Evolutionary conservation across 129 eudicot species (phyloP), one percentile per base, ranked within the genome.

Genomic region (Escallonia herrerae): DNA sequence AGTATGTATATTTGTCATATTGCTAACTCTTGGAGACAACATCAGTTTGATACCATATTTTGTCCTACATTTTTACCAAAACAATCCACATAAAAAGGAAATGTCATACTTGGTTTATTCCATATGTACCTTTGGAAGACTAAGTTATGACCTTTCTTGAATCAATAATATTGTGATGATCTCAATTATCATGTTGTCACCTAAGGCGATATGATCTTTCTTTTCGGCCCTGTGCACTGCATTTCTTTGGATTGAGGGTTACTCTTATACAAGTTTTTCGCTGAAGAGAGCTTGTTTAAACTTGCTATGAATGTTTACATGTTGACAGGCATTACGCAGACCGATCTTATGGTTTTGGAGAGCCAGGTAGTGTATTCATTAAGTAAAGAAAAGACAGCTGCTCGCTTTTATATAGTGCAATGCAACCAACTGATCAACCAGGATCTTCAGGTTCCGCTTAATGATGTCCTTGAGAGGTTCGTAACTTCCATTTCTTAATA

Each of bases 401-500:
- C 90, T 74, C 74, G 73, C 60, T 84, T 87, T 64, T 81, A 76
- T 54, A 77, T 84, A 52, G 69, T 84, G 63, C 87, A 81, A 61
- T 76, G 78, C 72, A 71, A 70, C 22, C 69, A 70, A 65, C 37
- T 80, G 41, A 72, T 64, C 70, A 60, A 47, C 13, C 75, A 73
- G 57, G 79, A 68, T n/a, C 49, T 59, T 54, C 59, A 71, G 64
- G 74, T 84, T 69, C 83, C 86, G 43, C 66, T 87, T 52, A 77
- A 72, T 68, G 87, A 79, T 71, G 82, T 68, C 65, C 65, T 81
- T 63, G 75, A 64, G 14, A 87, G 95, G 91, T 87, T 69, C 55
- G 82, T 72, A 48, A 52, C 37, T 47, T 4, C 44, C 46, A 8
- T 41, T 41, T 60, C 46, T 11, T 45, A 46, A 13, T 13, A 43